phyloP scores from a whole-genome alignment of 2,329 filamentous ascomycete species.

The Huntiella decipiens region DNA sequence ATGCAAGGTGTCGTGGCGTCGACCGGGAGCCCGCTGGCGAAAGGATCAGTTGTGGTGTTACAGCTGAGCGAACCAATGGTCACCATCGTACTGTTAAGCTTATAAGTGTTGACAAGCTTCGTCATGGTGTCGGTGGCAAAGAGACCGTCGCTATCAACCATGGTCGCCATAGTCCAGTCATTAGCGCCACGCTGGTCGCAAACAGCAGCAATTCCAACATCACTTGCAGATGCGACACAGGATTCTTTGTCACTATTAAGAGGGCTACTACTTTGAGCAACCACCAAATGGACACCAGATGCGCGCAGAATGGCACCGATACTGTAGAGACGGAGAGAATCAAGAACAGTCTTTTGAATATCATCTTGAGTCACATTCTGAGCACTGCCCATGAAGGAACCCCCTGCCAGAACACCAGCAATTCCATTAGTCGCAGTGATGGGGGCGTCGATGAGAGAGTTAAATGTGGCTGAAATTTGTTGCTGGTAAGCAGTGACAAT shows the following conservation, averaged over 20 bases:
- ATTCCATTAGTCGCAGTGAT: conserved; percentile 7
- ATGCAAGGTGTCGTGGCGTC: background rate
- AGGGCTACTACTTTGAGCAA: background rate
- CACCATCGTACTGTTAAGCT: background rate
- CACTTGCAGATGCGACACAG: background rate
- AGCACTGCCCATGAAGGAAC: conserved; percentile 11
- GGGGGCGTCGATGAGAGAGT: conserved; percentile 10
- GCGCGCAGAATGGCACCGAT: conserved; percentile 10
- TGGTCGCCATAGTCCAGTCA: background rate
- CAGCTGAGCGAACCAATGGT: background rate
- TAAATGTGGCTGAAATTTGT: conserved; percentile 4
- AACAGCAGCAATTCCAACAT: background rate
- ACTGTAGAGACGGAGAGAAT: conserved; percentile 6
- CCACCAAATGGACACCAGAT: conserved; percentile 3
- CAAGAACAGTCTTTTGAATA: conserved; percentile 4
- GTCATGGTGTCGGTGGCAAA: conserved; percentile 2
- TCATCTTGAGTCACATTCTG: conserved; percentile 12
- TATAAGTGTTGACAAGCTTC: conserved; percentile 8
- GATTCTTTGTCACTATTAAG: background rate
- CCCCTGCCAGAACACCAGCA: conserved; percentile 2
- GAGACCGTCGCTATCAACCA: conserved; percentile 2
- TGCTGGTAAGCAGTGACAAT: conserved; percentile 8
- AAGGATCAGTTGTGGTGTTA: background rate
- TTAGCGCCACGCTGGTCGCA: conserved; percentile 1
- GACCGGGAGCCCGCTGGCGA: background rate